phyloP scores from a whole-genome alignment of 768 basidiomycete genomes.

The Tricholoma saponaceum region DNA sequence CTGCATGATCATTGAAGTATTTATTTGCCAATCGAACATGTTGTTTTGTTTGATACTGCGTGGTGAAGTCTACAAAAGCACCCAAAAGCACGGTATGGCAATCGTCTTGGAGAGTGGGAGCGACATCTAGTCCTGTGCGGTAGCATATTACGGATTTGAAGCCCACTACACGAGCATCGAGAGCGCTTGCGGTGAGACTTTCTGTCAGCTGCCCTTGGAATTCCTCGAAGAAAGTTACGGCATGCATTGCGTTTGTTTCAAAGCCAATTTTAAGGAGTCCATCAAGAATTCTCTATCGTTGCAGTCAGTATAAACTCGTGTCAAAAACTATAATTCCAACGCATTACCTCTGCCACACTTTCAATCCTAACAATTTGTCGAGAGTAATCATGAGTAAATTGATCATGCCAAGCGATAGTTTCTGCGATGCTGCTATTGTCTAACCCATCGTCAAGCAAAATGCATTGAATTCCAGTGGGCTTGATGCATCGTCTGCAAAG shows the following conservation, averaged over 20 bases:
- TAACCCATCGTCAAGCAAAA: conserved; percentile 74
- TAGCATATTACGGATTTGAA: conserved; percentile 82
- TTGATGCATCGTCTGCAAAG: conserved; percentile 56
- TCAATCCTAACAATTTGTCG: conserved; percentile 70
- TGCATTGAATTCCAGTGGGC: conserved; percentile 55
- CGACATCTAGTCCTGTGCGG: conserved; percentile 66
- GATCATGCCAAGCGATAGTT: conserved; percentile 58
- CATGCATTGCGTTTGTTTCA: conserved; percentile 4
- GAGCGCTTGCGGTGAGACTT: conserved; percentile 33
- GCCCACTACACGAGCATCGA: conserved; percentile 48
- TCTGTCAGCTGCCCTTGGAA: conserved; percentile 34
- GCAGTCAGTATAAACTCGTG: neutral
- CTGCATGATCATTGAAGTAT: conserved; percentile 61
- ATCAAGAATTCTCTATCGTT: conserved; percentile 27
- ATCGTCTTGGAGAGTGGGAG: conserved; percentile 18
- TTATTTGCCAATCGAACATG: conserved; percentile 57
- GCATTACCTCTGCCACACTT: conserved; percentile 61
- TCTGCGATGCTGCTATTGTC: conserved; percentile 44
- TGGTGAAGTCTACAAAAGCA: conserved; percentile 29
- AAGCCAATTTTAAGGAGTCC: conserved; percentile 18
- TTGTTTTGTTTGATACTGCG: conserved; percentile 19
- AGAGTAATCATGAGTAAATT: conserved; percentile 45
- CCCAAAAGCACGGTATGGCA: conserved; percentile 25
- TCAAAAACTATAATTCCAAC: neutral
- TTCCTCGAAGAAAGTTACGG: conserved; percentile 15